Conservation (phyloP, 1,284 basidiomycete species). For the Rhodotorula sp. region DNA sequence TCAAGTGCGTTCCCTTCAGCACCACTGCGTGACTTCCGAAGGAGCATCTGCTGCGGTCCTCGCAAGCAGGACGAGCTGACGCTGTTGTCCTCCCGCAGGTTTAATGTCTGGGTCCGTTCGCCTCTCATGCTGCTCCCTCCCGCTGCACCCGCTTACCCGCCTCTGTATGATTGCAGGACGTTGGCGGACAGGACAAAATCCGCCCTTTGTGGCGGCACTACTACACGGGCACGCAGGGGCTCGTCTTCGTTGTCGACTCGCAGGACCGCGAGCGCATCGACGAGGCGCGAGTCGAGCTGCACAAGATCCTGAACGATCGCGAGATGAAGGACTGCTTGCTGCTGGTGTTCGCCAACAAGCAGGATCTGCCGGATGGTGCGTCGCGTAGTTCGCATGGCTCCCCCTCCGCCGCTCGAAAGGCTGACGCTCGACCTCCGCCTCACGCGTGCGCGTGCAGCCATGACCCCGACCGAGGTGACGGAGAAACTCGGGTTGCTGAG, state of each 20-base stretch:
- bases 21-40: neutral
- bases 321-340: slow-evolving; percentile 98
- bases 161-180: no score
- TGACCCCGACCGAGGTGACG: slow-evolving; percentile 98
- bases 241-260: slow-evolving; percentile 67
- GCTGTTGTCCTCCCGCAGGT: slow-evolving; percentile 11
- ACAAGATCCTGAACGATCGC: slow-evolving; percentile 92
- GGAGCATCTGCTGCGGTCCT: no score
- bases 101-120: slow-evolving; percentile 50
- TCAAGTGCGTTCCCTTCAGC: slow-evolving; percentile 45
- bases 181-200: slow-evolving; percentile 56
- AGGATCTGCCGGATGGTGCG: slow-evolving; percentile 94
- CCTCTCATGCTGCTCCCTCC: no score
- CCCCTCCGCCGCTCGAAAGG: no score
- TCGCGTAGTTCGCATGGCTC: slow-evolving; percentile 16
- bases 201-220: slow-evolving; percentile 84
- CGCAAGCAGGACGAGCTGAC: neutral
- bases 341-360: slow-evolving; percentile 99
- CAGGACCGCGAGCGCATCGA: slow-evolving; percentile 92
- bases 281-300: slow-evolving; percentile 93
- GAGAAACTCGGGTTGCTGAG: slow-evolving; percentile 93
- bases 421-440: neutral
- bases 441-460: no score
- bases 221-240: slow-evolving; percentile 66
- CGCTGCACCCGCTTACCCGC: no score